Base-by-base conservation (phyloP, 2,329 filamentous ascomycete genomes). In the Rhytidhysteron rufulum region DNA sequence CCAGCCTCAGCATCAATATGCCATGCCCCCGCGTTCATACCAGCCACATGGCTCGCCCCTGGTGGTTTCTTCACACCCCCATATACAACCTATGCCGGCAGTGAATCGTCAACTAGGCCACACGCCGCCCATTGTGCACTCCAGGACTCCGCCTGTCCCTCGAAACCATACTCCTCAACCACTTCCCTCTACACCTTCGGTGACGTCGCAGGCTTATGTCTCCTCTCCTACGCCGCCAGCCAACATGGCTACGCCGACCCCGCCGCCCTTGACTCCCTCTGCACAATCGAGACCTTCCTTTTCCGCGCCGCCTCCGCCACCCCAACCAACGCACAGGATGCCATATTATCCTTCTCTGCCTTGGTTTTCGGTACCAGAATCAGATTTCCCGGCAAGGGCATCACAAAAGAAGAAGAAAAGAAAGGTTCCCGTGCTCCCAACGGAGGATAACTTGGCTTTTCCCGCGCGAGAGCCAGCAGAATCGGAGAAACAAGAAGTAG, bases 351-450 rank as follows among this genome's bases (percentile, higher is more conserved):
- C 77, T 43, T 66, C 69, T 10, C 63, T 83, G 16, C 80, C 80
- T 9, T 83, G 79, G 79, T 69, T 79, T 24, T 83, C 79, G 10
- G 70, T 75, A 20, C 70, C 75, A 13, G 73, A 75, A 16, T 63
- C 63, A 22, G 63, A 71, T 2, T 82, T 83, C 52, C 79, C 79
- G 3, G 60, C 72, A 13, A 69, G 72, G 54, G 68, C 69, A 35
- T 67, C 71, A 11, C 65, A 67, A 38, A 53, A 58, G 29, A 67
- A 69, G 50, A 70, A 72, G 50, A 70, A 75, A 37, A 58, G 65
- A 48, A 58, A 67, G 37, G 63, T 62, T 34, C 57, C 63, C 17
- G 64, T 65, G 19, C 53, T 56, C 9, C 57, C 63, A 4, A 63
- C 63, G 25, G 67, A 67, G 31, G 52, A 66, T 18, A 52, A 49